phyloP scores from a whole-genome alignment of 78 protist species.

The Dictyostelium brefeldianum region DNA sequence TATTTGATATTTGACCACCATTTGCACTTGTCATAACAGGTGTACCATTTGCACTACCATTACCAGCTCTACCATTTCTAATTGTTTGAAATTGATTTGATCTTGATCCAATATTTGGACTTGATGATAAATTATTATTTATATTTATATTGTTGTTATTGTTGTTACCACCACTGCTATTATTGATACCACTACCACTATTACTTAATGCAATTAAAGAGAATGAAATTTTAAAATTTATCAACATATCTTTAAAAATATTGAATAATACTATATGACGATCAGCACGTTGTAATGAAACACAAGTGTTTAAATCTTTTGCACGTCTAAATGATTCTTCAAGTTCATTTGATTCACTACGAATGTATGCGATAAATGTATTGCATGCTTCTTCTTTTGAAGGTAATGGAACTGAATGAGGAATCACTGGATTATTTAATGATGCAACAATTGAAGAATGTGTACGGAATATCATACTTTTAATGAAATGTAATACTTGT shows the following conservation, averaged over 20 bases:
- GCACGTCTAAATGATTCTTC: conserved; percentile 45
- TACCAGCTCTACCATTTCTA: background rate
- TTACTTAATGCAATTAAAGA: background rate
- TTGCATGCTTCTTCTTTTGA: conserved; percentile 55
- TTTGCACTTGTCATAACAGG: background rate
- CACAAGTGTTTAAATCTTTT: background rate
- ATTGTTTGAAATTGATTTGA: background rate
- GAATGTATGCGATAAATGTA: background rate
- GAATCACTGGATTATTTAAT: background rate
- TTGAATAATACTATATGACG: conserved; percentile 4
- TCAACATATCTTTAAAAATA: background rate
- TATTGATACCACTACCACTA: background rate
- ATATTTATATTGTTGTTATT: background rate
- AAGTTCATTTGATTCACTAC: conserved; percentile 2
- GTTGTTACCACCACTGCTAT: background rate
- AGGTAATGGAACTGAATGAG: background rate
- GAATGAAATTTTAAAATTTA: background rate
- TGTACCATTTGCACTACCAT: background rate
- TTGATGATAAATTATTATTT: background rate
- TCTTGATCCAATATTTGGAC: background rate
- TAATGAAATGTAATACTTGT: conserved; percentile 29
- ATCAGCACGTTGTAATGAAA: conserved; percentile 1
- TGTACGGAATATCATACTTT: background rate
- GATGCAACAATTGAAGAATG: background rate
- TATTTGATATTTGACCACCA: background rate